Evolutionary conservation across 1,139 yeast genomes (phyloP).

Genomic region (Protomyces inouyei): DNA sequence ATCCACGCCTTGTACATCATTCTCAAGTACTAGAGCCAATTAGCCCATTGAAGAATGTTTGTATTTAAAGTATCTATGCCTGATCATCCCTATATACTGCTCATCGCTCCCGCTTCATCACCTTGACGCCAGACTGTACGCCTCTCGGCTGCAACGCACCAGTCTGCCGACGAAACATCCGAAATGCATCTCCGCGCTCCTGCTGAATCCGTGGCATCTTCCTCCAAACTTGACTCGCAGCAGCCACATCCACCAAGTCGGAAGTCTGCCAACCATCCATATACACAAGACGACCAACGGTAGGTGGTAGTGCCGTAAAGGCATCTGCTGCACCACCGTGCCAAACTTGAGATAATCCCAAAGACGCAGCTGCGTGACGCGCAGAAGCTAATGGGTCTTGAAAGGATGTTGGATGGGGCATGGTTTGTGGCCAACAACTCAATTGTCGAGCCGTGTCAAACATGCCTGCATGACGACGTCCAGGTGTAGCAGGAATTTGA

Average conservation of each 20-base stretch:
- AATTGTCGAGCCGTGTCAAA: background rate
- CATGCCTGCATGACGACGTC: background rate
- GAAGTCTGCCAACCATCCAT: background rate
- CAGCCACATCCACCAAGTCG: background rate
- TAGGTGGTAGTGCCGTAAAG: background rate
- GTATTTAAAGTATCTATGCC: no score
- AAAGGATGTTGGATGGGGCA: background rate
- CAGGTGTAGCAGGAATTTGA: background rate
- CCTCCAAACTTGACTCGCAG: background rate
- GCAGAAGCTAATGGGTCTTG: background rate
- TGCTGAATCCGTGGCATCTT: background rate
- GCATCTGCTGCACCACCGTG: background rate
- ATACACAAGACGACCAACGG: background rate
- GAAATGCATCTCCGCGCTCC: background rate
- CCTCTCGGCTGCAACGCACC: no score
- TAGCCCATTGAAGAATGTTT: no score
- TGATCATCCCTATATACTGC: no score
- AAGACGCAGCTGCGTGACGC: background rate
- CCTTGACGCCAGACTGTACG: no score
- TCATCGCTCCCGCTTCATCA: no score
- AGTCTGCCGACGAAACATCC: background rate
- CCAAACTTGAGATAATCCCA: background rate
- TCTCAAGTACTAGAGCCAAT: conserved; percentile 20
- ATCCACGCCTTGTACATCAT: conserved; percentile 27
- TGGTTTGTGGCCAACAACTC: background rate